These are phyloP conservation scores for Suillus paluster DNA, from an alignment of 768 basidiomycete genomes.

Conservation along the genomic window DNA sequence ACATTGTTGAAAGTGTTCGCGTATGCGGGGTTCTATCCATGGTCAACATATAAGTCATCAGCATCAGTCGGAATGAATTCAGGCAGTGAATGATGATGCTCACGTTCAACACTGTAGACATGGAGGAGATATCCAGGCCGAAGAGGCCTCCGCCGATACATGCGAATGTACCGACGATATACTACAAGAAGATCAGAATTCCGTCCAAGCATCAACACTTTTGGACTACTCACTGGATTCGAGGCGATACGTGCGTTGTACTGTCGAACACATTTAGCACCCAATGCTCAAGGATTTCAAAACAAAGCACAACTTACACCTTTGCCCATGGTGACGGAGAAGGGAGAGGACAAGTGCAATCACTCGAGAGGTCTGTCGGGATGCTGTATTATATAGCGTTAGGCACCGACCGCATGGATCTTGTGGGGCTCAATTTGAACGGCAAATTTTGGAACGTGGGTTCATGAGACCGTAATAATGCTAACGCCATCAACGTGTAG, in stretches of 20 bases:
- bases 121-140: slow-evolving; percentile 82
- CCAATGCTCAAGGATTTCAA: background rate
- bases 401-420: slow-evolving; percentile 15
- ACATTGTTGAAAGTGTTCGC: slow-evolving; percentile 29
- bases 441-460: slow-evolving; percentile 8
- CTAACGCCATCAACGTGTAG: background rate
- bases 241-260: slow-evolving; percentile 59
- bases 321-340: slow-evolving; percentile 24
- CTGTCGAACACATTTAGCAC: slow-evolving; percentile 32
- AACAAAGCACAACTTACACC: slow-evolving; percentile 20
- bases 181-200: slow-evolving; percentile 43
- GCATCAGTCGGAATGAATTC: background rate
- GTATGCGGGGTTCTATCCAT: slow-evolving; percentile 31
- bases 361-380: background rate
- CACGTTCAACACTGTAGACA: slow-evolving; percentile 74
- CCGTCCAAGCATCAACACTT: background rate
- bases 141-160: slow-evolving; percentile 83
- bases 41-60: background rate
- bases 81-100: slow-evolving; percentile 12
- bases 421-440: slow-evolving; percentile 6
- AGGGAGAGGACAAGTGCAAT: slow-evolving; percentile 5
- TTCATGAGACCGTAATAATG: slow-evolving; percentile 8
- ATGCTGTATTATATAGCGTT: background rate
- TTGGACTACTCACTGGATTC: slow-evolving; percentile 51
- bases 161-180: slow-evolving; percentile 79